Evolutionary conservation across 176 grass and related monocot species (phyloP), one percentile per base, ranked within the genome.

Genomic region (Lolium perenne): DNA sequence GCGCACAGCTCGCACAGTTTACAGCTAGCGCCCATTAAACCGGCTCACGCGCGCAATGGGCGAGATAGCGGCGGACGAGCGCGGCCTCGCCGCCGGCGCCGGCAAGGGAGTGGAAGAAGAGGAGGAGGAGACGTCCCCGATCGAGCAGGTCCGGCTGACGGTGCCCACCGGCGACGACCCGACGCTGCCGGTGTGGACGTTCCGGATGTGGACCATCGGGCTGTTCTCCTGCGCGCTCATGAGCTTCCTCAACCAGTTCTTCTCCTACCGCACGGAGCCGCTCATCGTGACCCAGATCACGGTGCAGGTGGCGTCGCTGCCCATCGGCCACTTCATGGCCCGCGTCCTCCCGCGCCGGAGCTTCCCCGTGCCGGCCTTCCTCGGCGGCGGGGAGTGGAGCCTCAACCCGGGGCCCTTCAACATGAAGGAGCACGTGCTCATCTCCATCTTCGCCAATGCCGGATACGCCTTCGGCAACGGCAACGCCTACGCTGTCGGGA

Each of bases 371-470:
- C 89, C 90, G 0, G 71, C 74, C 21, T 0, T 41, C 4, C 83
- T 92, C 18, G 85, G 90, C 64, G 66, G 82, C 62, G 58, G 87
- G 0, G 86, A 92, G 73, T 95, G 92, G 86, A 86, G 85, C 86
- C 87, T 98, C 41, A 95, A 98, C 76, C 95, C 95, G 47, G 95
- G 95, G 0, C 95, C 95, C 4, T 98, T 98, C 91, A 95, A 98
- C 87, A 91, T 95, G 71, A 98, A 98, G 95, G 95, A 98, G 91
- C 95, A 95, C 89, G 95, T 98, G 47, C 93, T 98, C 86, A 95
- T 98, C 83, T 95, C 93, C 83, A 98, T 98, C 84, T 98, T 98
- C 82, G 95, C 95, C 83, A 98, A 98, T 73, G 93, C 93, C 77
- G 95, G 95, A 6, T 92, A 63, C 78, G 91, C 95, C 23, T 98